These are phyloP conservation scores for Saccharum hybrid DNA, from an alignment of 202 grass and related monocot species.

Conservation along the genomic window DNA sequence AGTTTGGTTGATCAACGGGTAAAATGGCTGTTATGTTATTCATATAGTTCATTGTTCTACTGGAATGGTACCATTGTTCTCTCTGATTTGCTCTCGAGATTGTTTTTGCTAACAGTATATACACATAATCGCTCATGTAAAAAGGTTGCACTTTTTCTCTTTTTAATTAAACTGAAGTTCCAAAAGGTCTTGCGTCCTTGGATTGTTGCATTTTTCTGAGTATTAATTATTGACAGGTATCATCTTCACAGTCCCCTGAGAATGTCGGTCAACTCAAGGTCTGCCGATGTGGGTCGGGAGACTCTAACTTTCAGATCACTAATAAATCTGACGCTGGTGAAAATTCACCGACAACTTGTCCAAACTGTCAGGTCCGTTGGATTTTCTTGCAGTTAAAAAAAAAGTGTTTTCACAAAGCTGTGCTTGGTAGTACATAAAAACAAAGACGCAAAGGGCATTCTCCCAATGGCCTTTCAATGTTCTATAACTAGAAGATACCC, in stretches of 20 bases:
- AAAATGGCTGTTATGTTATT: slow-evolving; percentile 3
- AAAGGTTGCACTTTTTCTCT: not conserved
- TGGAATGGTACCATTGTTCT: not conserved
- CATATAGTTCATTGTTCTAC: slow-evolving; percentile 30
- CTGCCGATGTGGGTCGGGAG: slow-evolving; percentile 74
- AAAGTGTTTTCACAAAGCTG: slow-evolving; percentile 25
- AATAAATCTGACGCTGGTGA: slow-evolving; percentile 62
- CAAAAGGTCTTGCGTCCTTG: slow-evolving; percentile 16
- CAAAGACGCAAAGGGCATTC: slow-evolving; percentile 6
- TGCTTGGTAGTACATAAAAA: slow-evolving; percentile 23
- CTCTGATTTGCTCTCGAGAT: slow-evolving; percentile 12
- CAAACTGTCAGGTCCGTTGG: slow-evolving; percentile 73
- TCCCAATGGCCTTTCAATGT: slow-evolving; percentile 29
- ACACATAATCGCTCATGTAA: slow-evolving; percentile 30
- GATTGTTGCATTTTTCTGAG: slow-evolving; percentile 32
- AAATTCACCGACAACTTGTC: slow-evolving; percentile 57
- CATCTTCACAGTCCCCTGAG: slow-evolving; percentile 68
- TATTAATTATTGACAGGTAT: slow-evolving; percentile 53
- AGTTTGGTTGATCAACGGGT: slow-evolving; percentile 25
- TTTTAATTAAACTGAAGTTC: slow-evolving; percentile 23
- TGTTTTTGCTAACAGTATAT: slow-evolving; percentile 34
- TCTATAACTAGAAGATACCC: not conserved
- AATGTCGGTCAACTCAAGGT: slow-evolving; percentile 63
- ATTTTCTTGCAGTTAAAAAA: slow-evolving; percentile 33
- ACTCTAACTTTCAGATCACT: slow-evolving; percentile 62